These are phyloP conservation scores for Rutstroemia sp. DNA, from an alignment of 2,329 filamentous ascomycete species.

Conservation along the genomic window DNA sequence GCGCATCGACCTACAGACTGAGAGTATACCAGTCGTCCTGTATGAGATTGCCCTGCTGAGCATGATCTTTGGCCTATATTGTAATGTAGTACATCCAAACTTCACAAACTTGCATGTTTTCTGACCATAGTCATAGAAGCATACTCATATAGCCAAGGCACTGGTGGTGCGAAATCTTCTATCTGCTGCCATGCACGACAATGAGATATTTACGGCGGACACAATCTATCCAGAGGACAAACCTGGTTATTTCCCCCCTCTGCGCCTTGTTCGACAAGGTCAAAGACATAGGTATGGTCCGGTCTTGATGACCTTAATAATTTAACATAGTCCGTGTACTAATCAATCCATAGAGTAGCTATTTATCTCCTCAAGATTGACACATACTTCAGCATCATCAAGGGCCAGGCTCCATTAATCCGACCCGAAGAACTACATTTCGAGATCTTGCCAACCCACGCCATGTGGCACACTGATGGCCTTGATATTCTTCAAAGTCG, in stretches of 20 bases:
- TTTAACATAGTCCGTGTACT: not conserved
- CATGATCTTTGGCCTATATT: constrained; percentile 33
- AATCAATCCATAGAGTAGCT: constrained; percentile 28
- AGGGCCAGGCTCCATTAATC: constrained; percentile 29
- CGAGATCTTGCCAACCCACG: constrained; percentile 29
- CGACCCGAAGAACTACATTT: constrained; percentile 34
- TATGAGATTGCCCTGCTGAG: constrained; percentile 33
- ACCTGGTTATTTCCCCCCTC: constrained; percentile 34
- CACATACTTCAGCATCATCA: constrained; percentile 30
- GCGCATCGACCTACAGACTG: constrained; percentile 27
- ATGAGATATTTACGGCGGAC: constrained; percentile 32
- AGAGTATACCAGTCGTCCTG: constrained; percentile 14
- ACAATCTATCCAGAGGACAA: constrained; percentile 31
- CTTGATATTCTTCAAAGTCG: constrained; percentile 33
- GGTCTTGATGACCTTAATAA: no score
- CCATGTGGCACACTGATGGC: constrained; percentile 33
- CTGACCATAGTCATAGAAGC: not conserved
- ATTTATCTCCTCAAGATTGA: constrained; percentile 34
- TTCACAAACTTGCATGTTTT: not conserved
- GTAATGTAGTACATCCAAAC: constrained; percentile 15
- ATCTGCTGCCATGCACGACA: constrained; percentile 30
- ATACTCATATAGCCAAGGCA: constrained; percentile 24
- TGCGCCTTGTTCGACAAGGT: constrained; percentile 28
- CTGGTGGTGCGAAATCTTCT: constrained; percentile 32
- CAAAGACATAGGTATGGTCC: constrained; percentile 31